Conservation (phyloP, 345 rosid species). For the Euphorbia lathyris region DNA sequence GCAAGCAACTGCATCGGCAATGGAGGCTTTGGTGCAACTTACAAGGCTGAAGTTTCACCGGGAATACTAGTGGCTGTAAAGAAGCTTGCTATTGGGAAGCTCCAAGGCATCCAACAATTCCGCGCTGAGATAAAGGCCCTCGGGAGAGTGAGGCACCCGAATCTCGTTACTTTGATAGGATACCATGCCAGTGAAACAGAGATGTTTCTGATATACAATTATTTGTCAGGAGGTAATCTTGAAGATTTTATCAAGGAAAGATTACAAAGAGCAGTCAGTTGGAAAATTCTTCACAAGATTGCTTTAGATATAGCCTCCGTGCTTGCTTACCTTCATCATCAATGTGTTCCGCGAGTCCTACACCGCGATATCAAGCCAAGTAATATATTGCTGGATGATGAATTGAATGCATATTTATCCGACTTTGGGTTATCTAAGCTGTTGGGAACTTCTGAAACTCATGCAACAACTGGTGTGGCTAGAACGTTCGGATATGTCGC, state of each 20-base stretch:
- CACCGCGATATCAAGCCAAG: slow-evolving; percentile 43
- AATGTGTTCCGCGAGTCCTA: slow-evolving; percentile 32
- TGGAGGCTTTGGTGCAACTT: slow-evolving; percentile 44
- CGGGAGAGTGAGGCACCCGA: slow-evolving; percentile 31
- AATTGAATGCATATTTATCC: slow-evolving; percentile 34
- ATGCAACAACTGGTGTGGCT: slow-evolving; percentile 35
- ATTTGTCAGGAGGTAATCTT: slow-evolving; percentile 37
- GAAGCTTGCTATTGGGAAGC: slow-evolving; percentile 33
- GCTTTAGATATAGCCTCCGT: slow-evolving; percentile 35
- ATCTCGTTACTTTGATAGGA: slow-evolving; percentile 40
- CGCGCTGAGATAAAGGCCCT: slow-evolving; percentile 36
- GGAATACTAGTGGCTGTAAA: slow-evolving; percentile 30
- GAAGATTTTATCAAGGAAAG: slow-evolving; percentile 35
- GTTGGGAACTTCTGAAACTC: slow-evolving; percentile 36
- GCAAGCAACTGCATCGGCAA: slow-evolving; percentile 34
- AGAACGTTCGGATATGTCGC: slow-evolving; percentile 39
- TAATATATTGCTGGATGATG: slow-evolving; percentile 34
- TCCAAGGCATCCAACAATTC: slow-evolving; percentile 36
- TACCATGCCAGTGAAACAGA: slow-evolving; percentile 36
- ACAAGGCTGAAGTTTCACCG: slow-evolving; percentile 36
- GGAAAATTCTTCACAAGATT: slow-evolving; percentile 40
- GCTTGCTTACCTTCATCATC: slow-evolving; percentile 33
- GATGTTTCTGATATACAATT: slow-evolving; percentile 40
- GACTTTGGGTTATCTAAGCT: slow-evolving; percentile 41
- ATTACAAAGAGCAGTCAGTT: slow-evolving; percentile 17